phyloP scores from a whole-genome alignment of 257 asterid genomes.

The Orobanche coerulescens region DNA sequence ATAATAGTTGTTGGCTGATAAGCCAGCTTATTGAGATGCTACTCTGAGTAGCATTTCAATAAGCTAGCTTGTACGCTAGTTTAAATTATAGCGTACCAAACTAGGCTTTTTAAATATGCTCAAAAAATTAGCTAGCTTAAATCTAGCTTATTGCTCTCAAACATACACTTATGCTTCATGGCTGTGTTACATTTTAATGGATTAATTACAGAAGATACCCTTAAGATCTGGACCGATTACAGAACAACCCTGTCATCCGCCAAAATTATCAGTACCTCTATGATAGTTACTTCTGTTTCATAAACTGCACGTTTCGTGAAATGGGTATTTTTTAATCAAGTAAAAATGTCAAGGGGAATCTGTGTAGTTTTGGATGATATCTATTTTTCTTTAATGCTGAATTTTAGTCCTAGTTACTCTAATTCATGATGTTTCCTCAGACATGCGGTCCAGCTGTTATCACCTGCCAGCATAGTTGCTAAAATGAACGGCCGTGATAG shows the following conservation, averaged over 20 bases:
- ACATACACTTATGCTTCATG: not conserved
- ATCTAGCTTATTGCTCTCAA: no score
- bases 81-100: no score
- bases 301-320: not conserved
- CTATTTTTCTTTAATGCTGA: not conserved
- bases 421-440: constrained; percentile 27
- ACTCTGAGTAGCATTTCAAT: no score
- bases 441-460: constrained; percentile 79
- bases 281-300: not conserved
- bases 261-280: not conserved
- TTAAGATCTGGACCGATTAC: not conserved
- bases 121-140: no score
- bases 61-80: no score
- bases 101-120: no score
- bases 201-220: not conserved
- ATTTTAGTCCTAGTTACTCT: not conserved
- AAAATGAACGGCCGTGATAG: constrained; percentile 79
- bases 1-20: no score
- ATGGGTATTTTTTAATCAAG: not conserved
- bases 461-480: constrained; percentile 85
- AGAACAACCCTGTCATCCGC: not conserved
- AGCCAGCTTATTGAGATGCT: no score
- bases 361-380: not conserved
- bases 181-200: not conserved
- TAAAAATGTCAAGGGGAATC: not conserved